These are phyloP conservation scores for Saccharum officinarum DNA, from an alignment of 176 grass and related monocot genomes.

Conservation along the genomic window DNA sequence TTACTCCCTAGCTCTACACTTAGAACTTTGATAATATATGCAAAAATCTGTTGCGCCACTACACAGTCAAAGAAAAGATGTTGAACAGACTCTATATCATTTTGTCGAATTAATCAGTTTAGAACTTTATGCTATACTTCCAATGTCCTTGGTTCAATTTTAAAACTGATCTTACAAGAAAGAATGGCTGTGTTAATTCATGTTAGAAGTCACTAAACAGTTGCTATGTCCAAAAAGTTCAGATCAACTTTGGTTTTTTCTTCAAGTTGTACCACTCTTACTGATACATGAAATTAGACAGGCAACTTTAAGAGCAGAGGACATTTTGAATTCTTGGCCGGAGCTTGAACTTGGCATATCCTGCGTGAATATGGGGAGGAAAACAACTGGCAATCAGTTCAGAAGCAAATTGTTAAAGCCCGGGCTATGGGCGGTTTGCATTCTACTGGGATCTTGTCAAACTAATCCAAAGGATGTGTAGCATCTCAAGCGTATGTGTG, in stretches of 20 bases:
- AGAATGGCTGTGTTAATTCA: not conserved
- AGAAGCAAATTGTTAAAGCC: slow-evolving; percentile 70
- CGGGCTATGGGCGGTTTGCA: slow-evolving; percentile 55
- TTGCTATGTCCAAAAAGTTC: not conserved
- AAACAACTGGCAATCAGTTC: slow-evolving; percentile 82
- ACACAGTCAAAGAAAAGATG: too few species aligned
- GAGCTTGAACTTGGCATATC: slow-evolving; percentile 81
- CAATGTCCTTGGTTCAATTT: not conserved
- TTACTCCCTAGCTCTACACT: too few species aligned
- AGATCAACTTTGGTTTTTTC: not conserved
- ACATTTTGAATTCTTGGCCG: slow-evolving; percentile 92
- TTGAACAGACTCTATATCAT: too few species aligned
- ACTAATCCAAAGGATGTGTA: slow-evolving; percentile 63
- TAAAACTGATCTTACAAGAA: not conserved
- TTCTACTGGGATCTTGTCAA: slow-evolving; percentile 66
- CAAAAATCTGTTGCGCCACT: too few species aligned
- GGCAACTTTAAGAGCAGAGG: slow-evolving; percentile 81
- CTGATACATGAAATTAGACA: slow-evolving; percentile 40
- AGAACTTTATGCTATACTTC: not conserved
- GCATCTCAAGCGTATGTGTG: slow-evolving; percentile 45
- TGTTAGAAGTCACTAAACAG: not conserved
- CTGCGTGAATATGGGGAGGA: slow-evolving; percentile 91
- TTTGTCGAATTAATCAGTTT: not conserved
- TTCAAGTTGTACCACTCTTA: slow-evolving; percentile 26
- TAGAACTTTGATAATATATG: too few species aligned